Base-by-base conservation (phyloP, 2,329 filamentous ascomycete genomes). In the Hypoxylon sp. region DNA sequence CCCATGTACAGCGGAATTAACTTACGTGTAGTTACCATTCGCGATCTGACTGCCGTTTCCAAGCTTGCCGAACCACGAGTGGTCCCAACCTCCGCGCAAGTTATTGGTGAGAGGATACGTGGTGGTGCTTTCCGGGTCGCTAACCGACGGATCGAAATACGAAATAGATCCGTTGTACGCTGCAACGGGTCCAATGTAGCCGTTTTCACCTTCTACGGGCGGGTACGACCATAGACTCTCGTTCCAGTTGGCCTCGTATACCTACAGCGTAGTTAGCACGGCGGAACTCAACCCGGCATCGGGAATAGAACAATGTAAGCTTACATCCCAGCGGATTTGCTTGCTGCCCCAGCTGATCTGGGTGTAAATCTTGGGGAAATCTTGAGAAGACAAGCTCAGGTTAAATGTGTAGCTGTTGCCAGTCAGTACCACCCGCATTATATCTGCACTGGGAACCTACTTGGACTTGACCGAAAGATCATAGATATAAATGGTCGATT, bases 241-340 rank as follows among this genome's bases (percentile, higher is more conserved):
- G 4, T 55, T 27, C 40, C 57, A 69, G n/a, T 23, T 51, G 0
- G 55, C 46, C 9, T 67, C 60, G 40, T 59, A 69, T 9, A 69
- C 63, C 61, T 64, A 36, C 2, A 6, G 7, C 2, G 21, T n/a
- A 9, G 32, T 30, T 23, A 36, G 36, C 7, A 4, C 4, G 8
- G 7, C 11, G 17, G 0, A 5, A 9, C 9, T 20, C 13, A 16
- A n/a, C n/a, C n/a, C n/a, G n/a, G n/a, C n/a, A n/a, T n/a, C n/a
- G n/a, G n/a, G n/a, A n/a, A n/a, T n/a, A n/a, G n/a, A n/a, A n/a
- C n/a, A n/a, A n/a, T n/a, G n/a, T n/a, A n/a, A n/a, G 43, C 60
- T 55, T 48, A 69, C 59, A 49, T 69, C 66, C 66, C 67, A 69
- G 4, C 67, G 63, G 4, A 68, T 57, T 42, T 67, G 51, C 31